Evolutionary conservation across 352 stramenopile species (phyloP).

Genomic region (Globisporangium rhizosaccharum): DNA sequence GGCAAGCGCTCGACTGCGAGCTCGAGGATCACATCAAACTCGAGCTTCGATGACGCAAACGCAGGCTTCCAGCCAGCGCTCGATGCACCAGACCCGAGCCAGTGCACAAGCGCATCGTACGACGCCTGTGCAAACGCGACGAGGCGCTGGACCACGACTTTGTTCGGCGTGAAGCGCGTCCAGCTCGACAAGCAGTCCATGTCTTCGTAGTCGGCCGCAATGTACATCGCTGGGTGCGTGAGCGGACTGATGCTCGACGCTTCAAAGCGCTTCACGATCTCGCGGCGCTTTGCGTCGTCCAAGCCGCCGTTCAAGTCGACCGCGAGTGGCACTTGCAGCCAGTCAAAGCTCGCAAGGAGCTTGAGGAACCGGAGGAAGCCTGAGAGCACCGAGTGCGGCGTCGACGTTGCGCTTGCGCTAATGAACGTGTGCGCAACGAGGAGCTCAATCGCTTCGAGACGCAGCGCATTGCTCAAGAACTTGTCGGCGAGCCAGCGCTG

Average conservation of each 20-base stretch:
- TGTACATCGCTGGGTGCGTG: conserved; percentile 72
- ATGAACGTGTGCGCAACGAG: conserved; percentile 77
- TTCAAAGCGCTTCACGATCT: conserved; percentile 74
- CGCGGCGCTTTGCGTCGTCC: conserved; percentile 54
- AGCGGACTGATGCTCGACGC: conserved; percentile 47
- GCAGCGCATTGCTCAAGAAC: conserved; percentile 60
- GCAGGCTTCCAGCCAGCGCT: conserved; percentile 58
- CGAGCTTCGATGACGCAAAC: conserved; percentile 42
- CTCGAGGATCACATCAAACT: conserved; percentile 63
- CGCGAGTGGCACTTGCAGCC: conserved; percentile 62
- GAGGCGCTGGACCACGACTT: conserved; percentile 60
- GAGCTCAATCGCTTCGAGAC: conserved; percentile 71
- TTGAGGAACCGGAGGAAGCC: conserved; percentile 80
- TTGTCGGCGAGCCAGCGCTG: conserved; percentile 82
- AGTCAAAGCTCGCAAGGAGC: conserved; percentile 65
- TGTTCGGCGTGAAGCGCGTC: conserved; percentile 60
- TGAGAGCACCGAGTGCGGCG: conserved; percentile 70
- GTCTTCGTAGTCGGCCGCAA: conserved; percentile 75
- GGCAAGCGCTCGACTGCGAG: conserved; percentile 50
- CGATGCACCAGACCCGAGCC: conserved; percentile 48
- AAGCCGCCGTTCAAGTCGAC: conserved; percentile 65
- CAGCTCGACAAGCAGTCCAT: conserved; percentile 78
- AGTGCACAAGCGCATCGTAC: conserved; percentile 48
- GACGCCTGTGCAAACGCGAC: conserved; percentile 54
- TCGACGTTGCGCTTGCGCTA: conserved; percentile 32